phyloP scores from a whole-genome alignment of 2,329 filamentous ascomycete species.

The Acarospora socialis region DNA sequence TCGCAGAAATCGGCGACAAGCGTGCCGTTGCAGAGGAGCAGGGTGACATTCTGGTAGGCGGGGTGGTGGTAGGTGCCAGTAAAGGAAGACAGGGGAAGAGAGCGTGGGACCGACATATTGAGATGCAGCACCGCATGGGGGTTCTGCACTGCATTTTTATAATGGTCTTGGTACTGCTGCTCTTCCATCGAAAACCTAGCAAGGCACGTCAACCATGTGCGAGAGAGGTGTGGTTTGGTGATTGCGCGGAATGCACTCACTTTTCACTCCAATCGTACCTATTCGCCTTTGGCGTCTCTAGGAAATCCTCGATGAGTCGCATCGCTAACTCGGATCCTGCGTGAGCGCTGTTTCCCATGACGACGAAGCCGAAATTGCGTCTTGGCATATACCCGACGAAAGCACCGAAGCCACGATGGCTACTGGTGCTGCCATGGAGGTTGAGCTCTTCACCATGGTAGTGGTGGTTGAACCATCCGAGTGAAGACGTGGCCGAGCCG shows the following conservation, averaged over 20 bases:
- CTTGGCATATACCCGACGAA: constrained; percentile 33
- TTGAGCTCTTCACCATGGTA: constrained; percentile 32
- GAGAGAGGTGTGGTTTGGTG: neutral
- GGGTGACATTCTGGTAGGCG: constrained; percentile 24
- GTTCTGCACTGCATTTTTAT: too few species aligned
- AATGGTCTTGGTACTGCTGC: neutral
- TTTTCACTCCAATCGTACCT: constrained; percentile 1
- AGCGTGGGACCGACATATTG: too few species aligned
- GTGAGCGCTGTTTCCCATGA: constrained; percentile 31
- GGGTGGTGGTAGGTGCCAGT: constrained; percentile 32
- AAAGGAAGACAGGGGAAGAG: constrained; percentile 24
- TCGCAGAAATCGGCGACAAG: constrained; percentile 2
- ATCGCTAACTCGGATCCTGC: constrained; percentile 23
- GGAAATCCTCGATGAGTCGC: constrained; percentile 28
- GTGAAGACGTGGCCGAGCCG: constrained; percentile 25
- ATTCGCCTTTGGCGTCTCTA: constrained; percentile 20
- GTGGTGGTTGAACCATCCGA: constrained; percentile 26
- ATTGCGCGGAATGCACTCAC: neutral
- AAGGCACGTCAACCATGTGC: too few species aligned
- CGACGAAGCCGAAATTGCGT: constrained; percentile 28
- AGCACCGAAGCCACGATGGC: constrained; percentile 32
- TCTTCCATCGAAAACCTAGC: neutral
- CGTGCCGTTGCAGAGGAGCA: constrained; percentile 7
- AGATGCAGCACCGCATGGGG: too few species aligned
- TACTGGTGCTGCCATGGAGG: constrained; percentile 30